phyloP scores from a whole-genome alignment of 768 basidiomycete species.

The Lepiota brunneoincarnata region DNA sequence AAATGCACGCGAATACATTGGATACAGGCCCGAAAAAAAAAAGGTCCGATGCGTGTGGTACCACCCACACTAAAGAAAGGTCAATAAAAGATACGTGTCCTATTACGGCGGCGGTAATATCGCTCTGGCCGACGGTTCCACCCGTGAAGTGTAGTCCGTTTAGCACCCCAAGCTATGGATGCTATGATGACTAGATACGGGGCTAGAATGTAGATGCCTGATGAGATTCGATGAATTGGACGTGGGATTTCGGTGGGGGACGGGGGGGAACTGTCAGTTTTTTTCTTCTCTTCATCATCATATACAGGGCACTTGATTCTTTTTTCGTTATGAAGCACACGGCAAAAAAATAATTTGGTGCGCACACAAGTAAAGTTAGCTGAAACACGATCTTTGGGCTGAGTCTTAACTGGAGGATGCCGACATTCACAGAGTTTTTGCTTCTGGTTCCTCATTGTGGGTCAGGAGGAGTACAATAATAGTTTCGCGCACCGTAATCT shows the following conservation, averaged over 20 bases:
- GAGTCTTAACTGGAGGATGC: not conserved
- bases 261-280: constrained; percentile 44
- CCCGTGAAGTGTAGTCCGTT: constrained; percentile 74
- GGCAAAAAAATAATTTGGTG: constrained; percentile 63
- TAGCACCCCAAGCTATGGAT: constrained; percentile 70
- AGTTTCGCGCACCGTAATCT: constrained; percentile 55
- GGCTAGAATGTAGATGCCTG: constrained; percentile 21
- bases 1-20: constrained; percentile 75
- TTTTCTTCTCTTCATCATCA: too few relatives aligned
- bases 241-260: not conserved
- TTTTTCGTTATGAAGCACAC: constrained; percentile 61
- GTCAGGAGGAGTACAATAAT: constrained; percentile 52
- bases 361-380: not conserved
- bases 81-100: constrained; percentile 37
- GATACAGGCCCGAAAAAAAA: constrained; percentile 77
- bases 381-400: not conserved
- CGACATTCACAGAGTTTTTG: too few relatives aligned
- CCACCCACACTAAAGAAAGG: not conserved
- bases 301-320: constrained; percentile 59
- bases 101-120: constrained; percentile 77
- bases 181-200: constrained; percentile 58
- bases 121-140: constrained; percentile 64
- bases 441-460: constrained; percentile 74
- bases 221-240: not conserved
- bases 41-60: constrained; percentile 45